Base-by-base conservation (phyloP, 768 basidiomycete species). In the Panellus pusillus region DNA sequence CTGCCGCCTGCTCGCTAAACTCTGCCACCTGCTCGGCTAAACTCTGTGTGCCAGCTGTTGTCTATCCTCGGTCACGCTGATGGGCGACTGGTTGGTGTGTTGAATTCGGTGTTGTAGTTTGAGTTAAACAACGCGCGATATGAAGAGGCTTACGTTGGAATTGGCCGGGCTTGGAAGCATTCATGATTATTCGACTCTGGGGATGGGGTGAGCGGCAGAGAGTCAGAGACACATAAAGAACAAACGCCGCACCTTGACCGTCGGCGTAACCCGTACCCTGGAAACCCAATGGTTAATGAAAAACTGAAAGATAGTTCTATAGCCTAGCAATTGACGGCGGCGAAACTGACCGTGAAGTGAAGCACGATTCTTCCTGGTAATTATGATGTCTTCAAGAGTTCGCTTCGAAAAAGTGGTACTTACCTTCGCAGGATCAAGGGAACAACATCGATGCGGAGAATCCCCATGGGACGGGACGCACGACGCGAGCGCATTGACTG, bases 341-440 rank as follows among this genome's bases (percentile, higher is more conserved):
- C 89, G 54, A 95, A 88, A 65, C 87, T 89, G 2, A 93, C 93
- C 0, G 88, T 82, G 61, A 93, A 92, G 65, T 96, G 93, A 52
- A 83, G 85, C 17, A 73, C 65, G 47, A 93, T 91, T 93, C 93
- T 61, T 96, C 93, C 1, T 86, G 70, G 60, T n/a, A 95, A 87
- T 65, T 87, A 83, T 7, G 68, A 60, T 3, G 82, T 83, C 68
- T 85, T 84, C 44, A 94, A 69, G 6, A 95, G 74, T 63, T 91
- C 86, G 3, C 77, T 70, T 96, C 95, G 82, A 93, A 93, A 68
- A 89, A 92, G 68, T 96, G 93, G 64, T 96, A n/a, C n/a, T n/a
- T n/a, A 96, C 9, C 88, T 91, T 54, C 18, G 31, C 15, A 28
- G 41, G 24, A 46, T 53, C 11, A 27, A 44, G 12, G 19, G n/a